Conservation (phyloP, 2,329 filamentous ascomycete species). For the Chlorencoelia australis region DNA sequence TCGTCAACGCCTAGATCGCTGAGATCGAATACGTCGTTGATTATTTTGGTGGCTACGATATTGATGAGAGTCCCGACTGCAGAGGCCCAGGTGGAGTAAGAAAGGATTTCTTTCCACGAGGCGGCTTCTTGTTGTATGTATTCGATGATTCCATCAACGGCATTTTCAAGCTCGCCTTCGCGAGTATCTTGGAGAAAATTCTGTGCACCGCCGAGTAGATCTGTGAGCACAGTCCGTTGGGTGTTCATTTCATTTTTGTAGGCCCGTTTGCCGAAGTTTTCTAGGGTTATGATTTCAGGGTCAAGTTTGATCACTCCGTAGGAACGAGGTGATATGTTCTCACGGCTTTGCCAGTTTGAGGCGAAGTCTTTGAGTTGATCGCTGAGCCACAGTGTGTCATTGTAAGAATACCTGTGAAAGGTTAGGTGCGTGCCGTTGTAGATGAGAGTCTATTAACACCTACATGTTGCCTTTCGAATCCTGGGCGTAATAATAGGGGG, state of each 20-base stretch:
- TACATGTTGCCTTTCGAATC: slow-evolving; percentile 55
- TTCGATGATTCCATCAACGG: slow-evolving; percentile 42
- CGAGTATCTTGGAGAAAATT: slow-evolving; percentile 45
- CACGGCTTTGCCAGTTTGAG: slow-evolving; percentile 41
- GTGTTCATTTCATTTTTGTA: slow-evolving; percentile 51
- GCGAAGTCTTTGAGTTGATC: slow-evolving; percentile 43
- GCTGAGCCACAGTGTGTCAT: slow-evolving; percentile 54
- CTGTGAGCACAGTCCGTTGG: slow-evolving; percentile 50
- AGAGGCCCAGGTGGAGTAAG: slow-evolving; percentile 52
- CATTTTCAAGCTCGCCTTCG: slow-evolving; percentile 37
- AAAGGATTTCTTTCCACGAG: slow-evolving; percentile 48
- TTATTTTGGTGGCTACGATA: slow-evolving; percentile 49
- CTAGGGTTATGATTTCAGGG: slow-evolving; percentile 48
- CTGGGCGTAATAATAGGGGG: slow-evolving; percentile 61
- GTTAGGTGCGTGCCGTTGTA: slow-evolving; percentile 1
- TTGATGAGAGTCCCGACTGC: slow-evolving; percentile 51
- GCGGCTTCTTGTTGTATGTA: slow-evolving; percentile 44
- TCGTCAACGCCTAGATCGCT: slow-evolving; percentile 52
- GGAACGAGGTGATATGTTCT: slow-evolving; percentile 40
- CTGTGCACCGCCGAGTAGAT: slow-evolving; percentile 50
- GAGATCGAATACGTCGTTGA: slow-evolving; percentile 52
- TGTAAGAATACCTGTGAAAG: slow-evolving; percentile 50
- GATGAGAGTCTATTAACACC: slow-evolving; percentile 16
- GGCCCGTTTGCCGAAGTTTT: slow-evolving; percentile 50
- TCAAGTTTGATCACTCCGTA: slow-evolving; percentile 47